Percentiles rank a stretch among this genome's conserved stretches.
These are phyloP conservation scores for Podila verticillata DNA, from an alignment of 192 early-diverging fungal genomes.

Conservation along the genomic window DNA sequence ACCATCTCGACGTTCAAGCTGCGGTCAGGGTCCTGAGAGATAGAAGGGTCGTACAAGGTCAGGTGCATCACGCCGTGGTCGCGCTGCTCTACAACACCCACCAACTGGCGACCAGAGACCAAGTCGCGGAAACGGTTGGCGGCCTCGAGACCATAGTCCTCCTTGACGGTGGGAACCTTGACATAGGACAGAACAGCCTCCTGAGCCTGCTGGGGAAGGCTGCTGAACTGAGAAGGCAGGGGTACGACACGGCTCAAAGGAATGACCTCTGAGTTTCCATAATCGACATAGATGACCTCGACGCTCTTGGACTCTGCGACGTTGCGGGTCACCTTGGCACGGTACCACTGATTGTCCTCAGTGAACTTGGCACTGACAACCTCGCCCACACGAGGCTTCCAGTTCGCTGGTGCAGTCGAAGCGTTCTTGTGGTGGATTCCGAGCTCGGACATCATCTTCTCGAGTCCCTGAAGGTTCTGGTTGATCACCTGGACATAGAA, in stretches of 20 bases:
- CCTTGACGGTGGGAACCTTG: slow-evolving; percentile 62
- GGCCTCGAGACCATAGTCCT: slow-evolving; percentile 84
- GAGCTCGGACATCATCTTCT: slow-evolving; percentile 87
- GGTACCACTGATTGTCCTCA: slow-evolving; percentile 85
- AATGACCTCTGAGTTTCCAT: slow-evolving; percentile 91
- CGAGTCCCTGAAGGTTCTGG: slow-evolving; percentile 70
- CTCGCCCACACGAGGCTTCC: slow-evolving; percentile 75
- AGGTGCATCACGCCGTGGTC: slow-evolving; percentile 64
- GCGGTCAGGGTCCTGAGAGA: slow-evolving; percentile 68
- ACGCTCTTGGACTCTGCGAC: slow-evolving; percentile 67
- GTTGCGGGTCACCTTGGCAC: slow-evolving; percentile 80
- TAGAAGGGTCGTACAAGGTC: slow-evolving; percentile 72
- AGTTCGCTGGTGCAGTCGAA: slow-evolving; percentile 45
- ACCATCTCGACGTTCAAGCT: slow-evolving; percentile 77
- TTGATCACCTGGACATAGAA: slow-evolving; percentile 75
- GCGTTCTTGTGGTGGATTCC: slow-evolving; percentile 64
- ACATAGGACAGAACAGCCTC: slow-evolving; percentile 90
- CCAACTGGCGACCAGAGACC: slow-evolving; percentile 68
- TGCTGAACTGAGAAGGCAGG: slow-evolving; percentile 76
- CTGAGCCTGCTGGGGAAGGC: slow-evolving; percentile 77
- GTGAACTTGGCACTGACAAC: slow-evolving; percentile 87
- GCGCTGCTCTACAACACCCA: slow-evolving; percentile 78
- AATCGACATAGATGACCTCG: slow-evolving; percentile 91
- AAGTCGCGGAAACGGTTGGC: slow-evolving; percentile 76
- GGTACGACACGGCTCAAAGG: slow-evolving; percentile 75